Percentiles rank a stretch among this genome's conserved stretches.
Conservation (phyloP, 1,284 basidiomycete species). For the Trichosporon inkin region DNA sequence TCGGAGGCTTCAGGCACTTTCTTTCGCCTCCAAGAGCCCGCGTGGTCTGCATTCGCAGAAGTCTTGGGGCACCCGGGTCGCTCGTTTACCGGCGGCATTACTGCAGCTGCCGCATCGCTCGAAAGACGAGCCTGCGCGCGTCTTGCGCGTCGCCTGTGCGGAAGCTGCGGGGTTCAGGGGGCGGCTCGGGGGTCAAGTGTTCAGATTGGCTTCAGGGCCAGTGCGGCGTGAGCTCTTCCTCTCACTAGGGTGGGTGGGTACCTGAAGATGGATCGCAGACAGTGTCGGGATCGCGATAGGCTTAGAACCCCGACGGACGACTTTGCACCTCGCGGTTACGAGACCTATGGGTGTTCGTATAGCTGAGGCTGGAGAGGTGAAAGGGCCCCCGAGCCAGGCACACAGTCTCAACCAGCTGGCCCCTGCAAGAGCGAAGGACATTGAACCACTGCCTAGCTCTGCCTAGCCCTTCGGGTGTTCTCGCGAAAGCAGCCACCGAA, state of each 20-base stretch:
- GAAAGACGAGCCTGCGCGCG: too few relatives aligned
- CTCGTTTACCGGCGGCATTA: neutral
- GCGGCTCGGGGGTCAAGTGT: neutral
- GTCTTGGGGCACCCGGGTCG: constrained; percentile 1
- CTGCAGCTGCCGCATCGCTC: neutral
- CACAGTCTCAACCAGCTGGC: neutral
- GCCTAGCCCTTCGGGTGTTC: constrained; percentile 1
- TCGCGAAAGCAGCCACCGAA: neutral
- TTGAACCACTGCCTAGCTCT: neutral
- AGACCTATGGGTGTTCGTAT: neutral
- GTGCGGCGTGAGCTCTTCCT: neutral
- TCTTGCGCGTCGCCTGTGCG: neutral
- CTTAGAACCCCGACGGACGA: neutral
- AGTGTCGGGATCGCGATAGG: neutral
- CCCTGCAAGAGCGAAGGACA: neutral
- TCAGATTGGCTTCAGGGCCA: neutral
- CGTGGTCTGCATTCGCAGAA: neutral
- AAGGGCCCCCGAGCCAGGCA: neutral
- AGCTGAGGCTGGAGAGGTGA: neutral
- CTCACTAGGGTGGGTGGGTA: neutral
- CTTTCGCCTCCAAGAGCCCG: neutral
- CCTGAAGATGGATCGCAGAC: neutral
- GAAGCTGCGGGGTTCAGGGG: neutral
- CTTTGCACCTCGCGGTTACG: neutral
- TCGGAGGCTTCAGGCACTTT: constrained; percentile 1